Percentiles rank a stretch among this genome's conserved stretches.
Conservation (phyloP, 1,284 basidiomycete species). For the Cutaneotrichosporon dermatis region DNA sequence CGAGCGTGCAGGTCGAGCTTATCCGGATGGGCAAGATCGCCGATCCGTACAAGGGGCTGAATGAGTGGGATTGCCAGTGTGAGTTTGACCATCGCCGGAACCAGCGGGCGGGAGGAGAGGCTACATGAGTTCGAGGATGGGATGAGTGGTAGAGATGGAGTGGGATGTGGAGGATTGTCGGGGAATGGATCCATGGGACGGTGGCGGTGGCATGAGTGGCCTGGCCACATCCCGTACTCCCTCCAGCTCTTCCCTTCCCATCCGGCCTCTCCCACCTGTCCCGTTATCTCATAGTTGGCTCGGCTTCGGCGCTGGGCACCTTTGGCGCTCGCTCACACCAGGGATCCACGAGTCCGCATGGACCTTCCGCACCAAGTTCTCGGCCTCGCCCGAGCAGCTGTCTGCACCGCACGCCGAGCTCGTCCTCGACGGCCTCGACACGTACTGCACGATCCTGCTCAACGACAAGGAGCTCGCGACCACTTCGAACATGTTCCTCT, state of each 20-base stretch:
- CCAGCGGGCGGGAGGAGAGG: neutral
- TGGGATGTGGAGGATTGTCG: too few species aligned
- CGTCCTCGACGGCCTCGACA: conserved; percentile 82
- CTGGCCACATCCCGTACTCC: neutral
- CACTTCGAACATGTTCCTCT: conserved; percentile 71
- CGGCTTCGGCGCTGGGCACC: neutral
- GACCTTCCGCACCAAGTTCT: conserved; percentile 71
- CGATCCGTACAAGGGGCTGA: conserved; percentile 69
- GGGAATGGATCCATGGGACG: too few species aligned
- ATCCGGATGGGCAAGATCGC: conserved; percentile 65
- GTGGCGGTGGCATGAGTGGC: too few species aligned
- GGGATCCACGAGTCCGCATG: conserved; percentile 83
- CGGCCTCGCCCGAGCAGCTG: conserved; percentile 55
- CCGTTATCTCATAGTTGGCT: neutral
- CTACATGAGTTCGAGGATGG: too few species aligned
- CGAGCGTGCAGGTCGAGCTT: conserved; percentile 78
- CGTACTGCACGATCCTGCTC: conserved; percentile 67
- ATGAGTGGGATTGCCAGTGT: conserved; percentile 88
- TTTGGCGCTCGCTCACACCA: conserved; percentile 37
- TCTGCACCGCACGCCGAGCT: conserved; percentile 57
- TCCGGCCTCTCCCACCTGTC: neutral
- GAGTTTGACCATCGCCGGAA: conserved; percentile 20
- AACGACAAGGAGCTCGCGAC: conserved; percentile 63
- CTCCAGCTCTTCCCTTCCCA: neutral
- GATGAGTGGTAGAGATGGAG: too few species aligned